phyloP scores from a whole-genome alignment of 2,329 filamentous ascomycete species.

The Bisporella sp. region DNA sequence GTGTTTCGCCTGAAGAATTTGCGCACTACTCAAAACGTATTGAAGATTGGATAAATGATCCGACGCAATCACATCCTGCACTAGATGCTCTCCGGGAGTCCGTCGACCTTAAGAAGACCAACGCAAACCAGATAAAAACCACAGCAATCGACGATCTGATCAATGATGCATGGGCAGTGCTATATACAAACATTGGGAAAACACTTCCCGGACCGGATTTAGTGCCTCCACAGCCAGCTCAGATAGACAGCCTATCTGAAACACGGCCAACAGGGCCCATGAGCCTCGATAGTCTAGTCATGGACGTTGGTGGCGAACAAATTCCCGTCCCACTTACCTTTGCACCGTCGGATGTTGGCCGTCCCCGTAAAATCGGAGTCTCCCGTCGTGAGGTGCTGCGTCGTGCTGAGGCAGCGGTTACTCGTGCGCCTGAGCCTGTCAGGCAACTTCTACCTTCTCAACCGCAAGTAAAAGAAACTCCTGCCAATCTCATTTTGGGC shows the following conservation, averaged over 20 bases:
- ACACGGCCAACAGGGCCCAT: conserved; percentile 19
- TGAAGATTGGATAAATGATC: conserved; percentile 49
- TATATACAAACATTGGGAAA: conserved; percentile 63
- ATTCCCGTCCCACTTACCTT: conserved; percentile 18
- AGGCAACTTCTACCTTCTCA: conserved; percentile 28
- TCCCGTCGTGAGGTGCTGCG: conserved; percentile 45
- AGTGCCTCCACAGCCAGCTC: conserved; percentile 34
- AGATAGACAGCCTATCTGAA: conserved; percentile 38
- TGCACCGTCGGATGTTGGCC: conserved; percentile 15
- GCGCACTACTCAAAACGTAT: conserved; percentile 49
- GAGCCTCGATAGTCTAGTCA: conserved; percentile 26
- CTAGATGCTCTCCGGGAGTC: conserved; percentile 60
- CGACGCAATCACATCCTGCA: conserved; percentile 37
- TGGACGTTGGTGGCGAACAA: conserved; percentile 24
- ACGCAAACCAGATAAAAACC: conserved; percentile 80
- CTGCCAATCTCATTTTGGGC: conserved; percentile 19
- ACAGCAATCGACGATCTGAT: conserved; percentile 88
- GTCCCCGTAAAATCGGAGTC: conserved; percentile 22
- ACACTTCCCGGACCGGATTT: conserved; percentile 39
- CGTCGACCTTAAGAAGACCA: conserved; percentile 69
- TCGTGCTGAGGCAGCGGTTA: conserved; percentile 52
- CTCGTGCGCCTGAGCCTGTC: conserved; percentile 29
- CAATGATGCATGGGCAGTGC: conserved; percentile 75
- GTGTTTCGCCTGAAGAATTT: conserved; percentile 59
- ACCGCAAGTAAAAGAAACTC: conserved; percentile 1